Percentiles rank a stretch among this genome's conserved stretches.
Evolutionary conservation across 306 rosid species (phyloP).

Genomic region (Ormosia semicastrata): DNA sequence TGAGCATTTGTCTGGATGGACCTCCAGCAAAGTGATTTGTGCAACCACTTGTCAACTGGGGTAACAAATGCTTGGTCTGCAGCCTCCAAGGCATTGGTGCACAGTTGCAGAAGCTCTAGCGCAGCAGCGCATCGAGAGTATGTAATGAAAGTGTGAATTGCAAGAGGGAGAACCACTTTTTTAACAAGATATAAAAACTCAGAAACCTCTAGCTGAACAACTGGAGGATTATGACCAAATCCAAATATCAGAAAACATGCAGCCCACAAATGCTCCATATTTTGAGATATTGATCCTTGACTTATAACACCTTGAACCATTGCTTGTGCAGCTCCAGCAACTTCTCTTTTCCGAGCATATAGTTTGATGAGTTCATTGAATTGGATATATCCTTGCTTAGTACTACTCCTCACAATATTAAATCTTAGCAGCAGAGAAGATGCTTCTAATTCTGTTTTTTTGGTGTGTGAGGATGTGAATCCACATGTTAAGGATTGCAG

Average conservation of each 20-base stretch:
- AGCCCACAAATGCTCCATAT: constrained; percentile 76
- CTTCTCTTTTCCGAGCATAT: constrained; percentile 66
- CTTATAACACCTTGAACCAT: constrained; percentile 74
- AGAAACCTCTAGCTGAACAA: constrained; percentile 66
- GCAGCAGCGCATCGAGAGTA: constrained; percentile 78
- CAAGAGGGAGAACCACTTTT: constrained; percentile 70
- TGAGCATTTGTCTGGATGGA: constrained; percentile 77
- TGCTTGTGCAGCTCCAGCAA: constrained; percentile 60
- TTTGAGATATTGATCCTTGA: constrained; percentile 58
- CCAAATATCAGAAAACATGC: constrained; percentile 81
- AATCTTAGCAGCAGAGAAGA: constrained; percentile 80
- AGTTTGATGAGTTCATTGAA: constrained; percentile 66
- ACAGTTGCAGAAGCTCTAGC: constrained; percentile 70
- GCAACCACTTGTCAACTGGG: constrained; percentile 84
- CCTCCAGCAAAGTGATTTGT: constrained; percentile 81
- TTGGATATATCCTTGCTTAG: constrained; percentile 61
- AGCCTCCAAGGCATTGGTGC: constrained; percentile 80
- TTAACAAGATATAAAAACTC: constrained; percentile 68
- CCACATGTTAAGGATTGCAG: constrained; percentile 64
- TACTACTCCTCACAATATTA: constrained; percentile 66
- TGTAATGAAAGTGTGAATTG: constrained; percentile 71
- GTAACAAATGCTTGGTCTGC: constrained; percentile 80
- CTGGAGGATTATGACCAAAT: constrained; percentile 65
- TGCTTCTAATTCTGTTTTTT: constrained; percentile 80
- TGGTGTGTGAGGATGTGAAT: constrained; percentile 53